phyloP scores from a whole-genome alignment of 306 rosid species.

The Corylus avellana region DNA sequence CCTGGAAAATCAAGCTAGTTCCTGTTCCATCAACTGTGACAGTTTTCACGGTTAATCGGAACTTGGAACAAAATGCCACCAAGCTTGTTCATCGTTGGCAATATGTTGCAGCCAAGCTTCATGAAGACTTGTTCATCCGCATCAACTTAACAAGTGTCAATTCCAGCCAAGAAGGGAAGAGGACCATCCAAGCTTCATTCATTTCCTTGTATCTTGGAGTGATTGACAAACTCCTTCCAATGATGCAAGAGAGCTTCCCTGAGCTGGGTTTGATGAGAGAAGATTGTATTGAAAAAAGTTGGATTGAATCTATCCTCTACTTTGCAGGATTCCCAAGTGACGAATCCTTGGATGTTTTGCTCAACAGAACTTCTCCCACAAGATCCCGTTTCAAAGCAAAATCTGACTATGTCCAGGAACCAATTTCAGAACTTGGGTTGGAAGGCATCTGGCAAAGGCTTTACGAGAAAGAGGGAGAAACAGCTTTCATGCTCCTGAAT shows the following conservation, averaged over 20 bases:
- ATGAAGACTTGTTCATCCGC: slow-evolving; percentile 21
- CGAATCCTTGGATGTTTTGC: slow-evolving; percentile 28
- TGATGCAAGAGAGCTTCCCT: slow-evolving; percentile 20
- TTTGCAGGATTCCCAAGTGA: not conserved
- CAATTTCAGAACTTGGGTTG: slow-evolving; percentile 18
- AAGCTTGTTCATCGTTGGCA: too few relatives aligned
- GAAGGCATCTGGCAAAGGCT: slow-evolving; percentile 20
- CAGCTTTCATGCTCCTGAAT: slow-evolving; percentile 5
- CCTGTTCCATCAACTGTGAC: too few relatives aligned
- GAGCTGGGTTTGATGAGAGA: slow-evolving; percentile 11
- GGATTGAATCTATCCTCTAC: slow-evolving; percentile 27
- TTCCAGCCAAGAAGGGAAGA: slow-evolving; percentile 12
- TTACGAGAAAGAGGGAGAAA: slow-evolving; percentile 2
- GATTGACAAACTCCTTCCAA: slow-evolving; percentile 12
- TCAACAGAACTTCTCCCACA: slow-evolving; percentile 10
- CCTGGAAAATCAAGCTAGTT: too few relatives aligned
- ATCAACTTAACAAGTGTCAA: not conserved
- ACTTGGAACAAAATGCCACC: too few relatives aligned
- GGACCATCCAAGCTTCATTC: slow-evolving; percentile 15
- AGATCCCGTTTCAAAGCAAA: slow-evolving; percentile 25
- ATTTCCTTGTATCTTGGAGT: slow-evolving; percentile 30
- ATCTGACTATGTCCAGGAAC: slow-evolving; percentile 33
- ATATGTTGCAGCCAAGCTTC: not conserved
- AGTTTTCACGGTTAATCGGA: too few relatives aligned
- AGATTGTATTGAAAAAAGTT: slow-evolving; percentile 26